These are phyloP conservation scores for Arthrobotrys sphaeroides DNA, from an alignment of 2,329 filamentous ascomycete genomes.

Conservation along the genomic window DNA sequence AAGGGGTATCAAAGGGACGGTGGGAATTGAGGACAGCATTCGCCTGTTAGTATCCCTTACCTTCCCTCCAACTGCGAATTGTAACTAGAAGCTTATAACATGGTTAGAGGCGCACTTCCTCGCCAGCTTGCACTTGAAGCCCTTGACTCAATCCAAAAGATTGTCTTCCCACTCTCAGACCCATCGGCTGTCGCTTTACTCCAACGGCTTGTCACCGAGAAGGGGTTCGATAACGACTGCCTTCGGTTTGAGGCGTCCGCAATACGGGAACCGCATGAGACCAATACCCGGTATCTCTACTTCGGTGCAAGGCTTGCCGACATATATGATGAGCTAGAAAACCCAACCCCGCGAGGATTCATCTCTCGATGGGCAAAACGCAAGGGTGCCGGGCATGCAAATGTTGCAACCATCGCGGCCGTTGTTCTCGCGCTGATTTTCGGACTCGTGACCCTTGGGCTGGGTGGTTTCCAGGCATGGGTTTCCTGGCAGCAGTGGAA, in stretches of 20 bases:
- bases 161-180: constrained; percentile 56
- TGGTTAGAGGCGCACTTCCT: constrained; percentile 47
- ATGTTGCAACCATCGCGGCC: constrained; percentile 25
- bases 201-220: constrained; percentile 14
- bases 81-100: not conserved
- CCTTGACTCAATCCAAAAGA: constrained; percentile 57
- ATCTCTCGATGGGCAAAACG: constrained; percentile 48
- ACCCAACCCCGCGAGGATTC: constrained; percentile 38
- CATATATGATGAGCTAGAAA: constrained; percentile 45
- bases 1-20: constrained; percentile 3
- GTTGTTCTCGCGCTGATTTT: constrained; percentile 34
- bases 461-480: constrained; percentile 44
- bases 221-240: constrained; percentile 37
- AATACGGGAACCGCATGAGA: constrained; percentile 31
- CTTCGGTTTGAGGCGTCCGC: constrained; percentile 41
- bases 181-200: constrained; percentile 29
- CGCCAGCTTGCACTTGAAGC: constrained; percentile 58
- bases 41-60: constrained; percentile 14
- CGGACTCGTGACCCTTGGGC: constrained; percentile 24
- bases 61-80: not conserved
- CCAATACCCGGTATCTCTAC: constrained; percentile 37
- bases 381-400: constrained; percentile 33
- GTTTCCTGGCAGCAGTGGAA: constrained; percentile 44
- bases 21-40: constrained; percentile 30
- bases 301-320: constrained; percentile 46